Percentiles rank a stretch among this genome's conserved stretches.
These are phyloP conservation scores for Phycomyces nitens DNA, from an alignment of 192 early-diverging fungal genomes.

Conservation along the genomic window DNA sequence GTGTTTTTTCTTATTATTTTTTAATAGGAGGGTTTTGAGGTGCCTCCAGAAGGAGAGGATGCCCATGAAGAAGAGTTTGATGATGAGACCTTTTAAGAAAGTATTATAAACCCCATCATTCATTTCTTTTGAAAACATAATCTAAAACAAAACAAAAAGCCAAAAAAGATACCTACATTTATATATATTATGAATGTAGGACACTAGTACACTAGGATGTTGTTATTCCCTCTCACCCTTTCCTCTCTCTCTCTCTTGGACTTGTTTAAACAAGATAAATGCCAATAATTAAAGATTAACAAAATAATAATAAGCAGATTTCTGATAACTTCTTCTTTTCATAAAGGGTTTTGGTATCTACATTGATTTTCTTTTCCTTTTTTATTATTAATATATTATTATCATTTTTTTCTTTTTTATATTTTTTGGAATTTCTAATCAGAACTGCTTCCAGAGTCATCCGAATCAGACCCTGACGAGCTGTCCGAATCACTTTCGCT, in stretches of 20 bases:
- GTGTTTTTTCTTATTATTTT: slow-evolving; percentile 18
- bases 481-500: slow-evolving; percentile 52
- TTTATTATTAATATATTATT: background rate
- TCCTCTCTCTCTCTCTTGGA: slow-evolving; percentile 2
- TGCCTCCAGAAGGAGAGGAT: slow-evolving; percentile 53
- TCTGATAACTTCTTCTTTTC: no score
- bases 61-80: slow-evolving; percentile 46
- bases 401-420: background rate
- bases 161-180: background rate
- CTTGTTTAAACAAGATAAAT: no score
- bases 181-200: no score
- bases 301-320: no score
- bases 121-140: no score
- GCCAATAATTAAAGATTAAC: no score
- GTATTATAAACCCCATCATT: no score
- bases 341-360: no score
- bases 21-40: slow-evolving; percentile 74
- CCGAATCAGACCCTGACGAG: slow-evolving; percentile 69
- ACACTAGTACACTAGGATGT: background rate
- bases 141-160: slow-evolving; percentile 19
- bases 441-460: slow-evolving; percentile 81
- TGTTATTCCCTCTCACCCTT: background rate
- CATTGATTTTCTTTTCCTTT: background rate
- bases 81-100: slow-evolving; percentile 60
- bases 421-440: slow-evolving; percentile 47